phyloP scores from a whole-genome alignment of 768 basidiomycete species.

The Pleurotus tuoliensis region DNA sequence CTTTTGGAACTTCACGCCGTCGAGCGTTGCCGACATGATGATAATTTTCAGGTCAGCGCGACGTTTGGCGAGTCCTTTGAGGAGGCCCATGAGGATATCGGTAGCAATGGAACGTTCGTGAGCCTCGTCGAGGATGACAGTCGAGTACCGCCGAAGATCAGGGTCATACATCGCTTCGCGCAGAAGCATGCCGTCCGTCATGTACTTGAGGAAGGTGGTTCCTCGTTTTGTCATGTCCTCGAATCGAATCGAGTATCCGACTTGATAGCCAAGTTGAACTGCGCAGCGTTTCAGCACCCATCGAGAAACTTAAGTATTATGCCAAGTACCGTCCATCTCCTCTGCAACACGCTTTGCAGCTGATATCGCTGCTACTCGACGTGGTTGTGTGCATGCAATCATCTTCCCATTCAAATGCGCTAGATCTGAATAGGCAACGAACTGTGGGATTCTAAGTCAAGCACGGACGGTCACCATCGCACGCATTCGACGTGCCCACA shows the following conservation, averaged over 20 bases:
- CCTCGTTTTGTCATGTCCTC: constrained; percentile 90
- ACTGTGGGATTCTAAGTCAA: constrained; percentile 81
- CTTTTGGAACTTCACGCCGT: constrained; percentile 92
- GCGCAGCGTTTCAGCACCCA: constrained; percentile 1
- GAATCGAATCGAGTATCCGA: constrained; percentile 68
- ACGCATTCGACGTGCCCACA: neutral
- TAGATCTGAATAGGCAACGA: constrained; percentile 89
- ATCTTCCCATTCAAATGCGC: constrained; percentile 87
- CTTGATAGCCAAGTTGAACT: constrained; percentile 74
- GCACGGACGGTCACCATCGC: constrained; percentile 10
- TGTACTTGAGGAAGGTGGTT: constrained; percentile 94
- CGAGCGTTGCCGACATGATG: constrained; percentile 96
- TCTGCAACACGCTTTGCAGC: constrained; percentile 98
- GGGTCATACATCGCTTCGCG: constrained; percentile 99
- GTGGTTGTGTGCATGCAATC: constrained; percentile 94
- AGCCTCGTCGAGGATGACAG: constrained; percentile 96
- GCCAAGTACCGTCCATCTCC: constrained; percentile 83
- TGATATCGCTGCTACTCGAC: constrained; percentile 95
- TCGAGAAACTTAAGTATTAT: neutral
- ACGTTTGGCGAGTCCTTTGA: constrained; percentile 77
- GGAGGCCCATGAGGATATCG: constrained; percentile 94
- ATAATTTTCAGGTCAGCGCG: constrained; percentile 92
- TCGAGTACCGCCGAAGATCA: constrained; percentile 83
- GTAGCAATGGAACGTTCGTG: constrained; percentile 97
- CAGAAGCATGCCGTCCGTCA: constrained; percentile 99